phyloP scores from a whole-genome alignment of 257 asterid species.

The Buddleja alternifolia region DNA sequence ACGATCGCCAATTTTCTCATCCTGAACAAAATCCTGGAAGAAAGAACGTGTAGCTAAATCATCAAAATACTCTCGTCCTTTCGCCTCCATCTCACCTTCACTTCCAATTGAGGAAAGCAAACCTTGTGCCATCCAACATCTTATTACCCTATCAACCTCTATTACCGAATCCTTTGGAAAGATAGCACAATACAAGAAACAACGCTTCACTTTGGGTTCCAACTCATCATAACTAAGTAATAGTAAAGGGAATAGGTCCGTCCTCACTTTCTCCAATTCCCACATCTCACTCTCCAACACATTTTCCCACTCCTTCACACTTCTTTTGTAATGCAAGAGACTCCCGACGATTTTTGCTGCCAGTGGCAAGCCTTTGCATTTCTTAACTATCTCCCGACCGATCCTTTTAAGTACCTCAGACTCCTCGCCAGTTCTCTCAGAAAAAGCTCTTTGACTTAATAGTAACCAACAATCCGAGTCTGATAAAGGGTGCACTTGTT shows the following conservation, averaged over 20 bases:
- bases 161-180: constrained; percentile 40
- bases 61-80: constrained; percentile 29
- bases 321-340: neutral
- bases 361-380: constrained; percentile 27
- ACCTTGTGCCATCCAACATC: constrained; percentile 49
- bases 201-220: constrained; percentile 29
- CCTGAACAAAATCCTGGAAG: constrained; percentile 13
- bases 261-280: neutral
- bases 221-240: constrained; percentile 30
- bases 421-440: neutral
- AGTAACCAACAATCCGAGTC: neutral
- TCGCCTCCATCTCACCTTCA: constrained; percentile 24
- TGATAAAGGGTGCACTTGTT: neutral
- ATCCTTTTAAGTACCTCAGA: neutral
- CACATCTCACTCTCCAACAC: constrained; percentile 19
- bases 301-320: neutral
- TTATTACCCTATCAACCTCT: constrained; percentile 36
- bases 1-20: neutral
- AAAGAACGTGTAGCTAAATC: constrained; percentile 18
- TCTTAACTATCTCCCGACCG: constrained; percentile 18
- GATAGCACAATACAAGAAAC: constrained; percentile 46
- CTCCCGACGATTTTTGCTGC: constrained; percentile 26
- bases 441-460: neutral
- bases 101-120: constrained; percentile 24
- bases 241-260: neutral